These are phyloP conservation scores for Suhomyces ambrosiae DNA, from an alignment of 1,139 yeast species.

Conservation along the genomic window DNA sequence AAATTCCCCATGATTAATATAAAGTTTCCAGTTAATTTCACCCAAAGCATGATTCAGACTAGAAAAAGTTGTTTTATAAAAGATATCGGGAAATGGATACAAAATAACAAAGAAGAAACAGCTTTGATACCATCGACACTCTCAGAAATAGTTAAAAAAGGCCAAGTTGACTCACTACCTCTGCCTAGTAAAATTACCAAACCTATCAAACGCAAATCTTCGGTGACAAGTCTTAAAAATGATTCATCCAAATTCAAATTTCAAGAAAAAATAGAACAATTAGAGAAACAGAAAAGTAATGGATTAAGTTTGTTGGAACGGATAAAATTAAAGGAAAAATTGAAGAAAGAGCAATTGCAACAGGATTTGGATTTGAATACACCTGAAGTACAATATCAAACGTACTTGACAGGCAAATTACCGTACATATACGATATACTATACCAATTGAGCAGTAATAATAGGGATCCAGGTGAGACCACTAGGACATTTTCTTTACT, in stretches of 20 bases:
- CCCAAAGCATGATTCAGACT: slow-evolving; percentile 7
- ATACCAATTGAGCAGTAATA: slow-evolving; percentile 27
- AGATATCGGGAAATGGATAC: slow-evolving; percentile 16
- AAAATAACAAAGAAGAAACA: slow-evolving; percentile 9
- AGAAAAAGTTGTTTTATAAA: slow-evolving; percentile 12
- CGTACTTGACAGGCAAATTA: slow-evolving; percentile 45
- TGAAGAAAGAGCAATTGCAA: slow-evolving; percentile 13
- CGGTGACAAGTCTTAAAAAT: slow-evolving; percentile 28
- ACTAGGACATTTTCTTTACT: slow-evolving; percentile 27
- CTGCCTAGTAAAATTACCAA: slow-evolving; percentile 27
- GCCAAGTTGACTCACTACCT: too few relatives aligned
- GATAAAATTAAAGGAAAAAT: slow-evolving; percentile 19
- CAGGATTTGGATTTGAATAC: slow-evolving; percentile 14
- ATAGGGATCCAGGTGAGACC: slow-evolving; percentile 6
- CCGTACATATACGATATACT: slow-evolving; percentile 40
- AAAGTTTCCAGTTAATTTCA: slow-evolving; percentile 14
- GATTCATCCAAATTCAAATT: slow-evolving; percentile 36
- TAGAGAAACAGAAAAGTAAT: slow-evolving; percentile 21
- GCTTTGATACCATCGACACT: too few relatives aligned
- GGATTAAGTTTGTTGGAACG: slow-evolving; percentile 49
- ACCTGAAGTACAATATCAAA: slow-evolving; percentile 38
- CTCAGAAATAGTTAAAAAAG: too few relatives aligned
- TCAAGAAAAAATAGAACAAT: slow-evolving; percentile 26
- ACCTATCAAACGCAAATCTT: slow-evolving; percentile 18
- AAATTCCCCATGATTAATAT: slow-evolving; percentile 13